Evolutionary conservation across 768 basidiomycete species (phyloP), one percentile per base, ranked within the genome.

Genomic region (Tricholoma bakamatsutake): DNA sequence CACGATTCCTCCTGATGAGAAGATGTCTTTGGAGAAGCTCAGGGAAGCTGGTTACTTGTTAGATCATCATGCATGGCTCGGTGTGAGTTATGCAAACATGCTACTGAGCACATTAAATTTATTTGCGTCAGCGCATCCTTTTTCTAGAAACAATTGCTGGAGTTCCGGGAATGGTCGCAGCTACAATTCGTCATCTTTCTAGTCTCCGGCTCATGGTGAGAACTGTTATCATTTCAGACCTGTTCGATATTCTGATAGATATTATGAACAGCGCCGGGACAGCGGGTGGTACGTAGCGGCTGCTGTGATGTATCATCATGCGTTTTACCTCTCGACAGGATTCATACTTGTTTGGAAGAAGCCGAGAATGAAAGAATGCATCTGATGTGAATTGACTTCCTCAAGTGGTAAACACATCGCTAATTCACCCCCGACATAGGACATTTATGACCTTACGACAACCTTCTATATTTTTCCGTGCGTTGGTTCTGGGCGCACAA

Each of bases 321-420:
- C 75, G 61, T 76, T 80, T 56, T 18, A 34, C 27, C 80, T 83
- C 62, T 76, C 76, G 78, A 82, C 35, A 94, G 93, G 93, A 97
- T 97, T 60, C 91, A 94, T 67, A 95, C 93, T 5, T 81, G 93
- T 43, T 74, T 97, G 15, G 88, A 93, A 67, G 96, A 97, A 73
- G 93, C 94, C 11, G 93, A 98, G 67, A 98, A 98, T 67, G 96
- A 99, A 73, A 78, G 96, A 34, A 96, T 97, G 91, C 93, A 96
- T 69, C 77, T 95, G 52, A 89, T 95, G 88, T 90, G 57, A 64
- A 43, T 18, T 30, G 15, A 30, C 18, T 58, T 17, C 17, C 27
- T 37, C 53, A 52, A 13, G 28, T 37, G 39, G 37, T 33, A 47
- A 46, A 31, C 15, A 24, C 28, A 34, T 17, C 58, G 54, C 63